These are phyloP conservation scores for Taxillus chinensis DNA, from an alignment of 164 flowering plant genomes.

Conservation along the genomic window DNA sequence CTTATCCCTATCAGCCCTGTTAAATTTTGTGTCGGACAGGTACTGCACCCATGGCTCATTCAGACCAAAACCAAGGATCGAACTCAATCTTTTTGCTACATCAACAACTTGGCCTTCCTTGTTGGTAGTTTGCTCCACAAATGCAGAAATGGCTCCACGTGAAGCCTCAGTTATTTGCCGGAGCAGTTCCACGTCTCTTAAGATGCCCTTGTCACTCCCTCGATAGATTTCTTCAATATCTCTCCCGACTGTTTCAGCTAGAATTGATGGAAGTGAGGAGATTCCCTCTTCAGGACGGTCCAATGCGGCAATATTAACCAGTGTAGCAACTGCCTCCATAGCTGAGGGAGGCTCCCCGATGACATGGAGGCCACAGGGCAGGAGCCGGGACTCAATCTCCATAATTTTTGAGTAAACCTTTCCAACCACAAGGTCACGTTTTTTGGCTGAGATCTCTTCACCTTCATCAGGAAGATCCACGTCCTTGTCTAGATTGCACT, in stretches of 20 bases:
- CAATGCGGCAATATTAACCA: constrained; percentile 93
- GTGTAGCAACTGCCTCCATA: constrained; percentile 96
- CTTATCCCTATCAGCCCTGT: constrained; percentile 76
- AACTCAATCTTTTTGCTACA: constrained; percentile 53
- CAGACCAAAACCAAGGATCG: constrained; percentile 79
- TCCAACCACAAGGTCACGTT: constrained; percentile 85
- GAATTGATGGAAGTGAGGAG: constrained; percentile 59
- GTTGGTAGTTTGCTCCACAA: constrained; percentile 75
- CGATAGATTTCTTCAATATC: constrained; percentile 79
- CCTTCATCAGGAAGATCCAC: constrained; percentile 95
- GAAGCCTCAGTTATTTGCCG: constrained; percentile 85
- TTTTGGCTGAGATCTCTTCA: constrained; percentile 47
- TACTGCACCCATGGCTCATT: constrained; percentile 94
- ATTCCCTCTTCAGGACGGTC: constrained; percentile 90
- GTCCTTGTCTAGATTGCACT: constrained; percentile 98
- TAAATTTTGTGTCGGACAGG: constrained; percentile 68
- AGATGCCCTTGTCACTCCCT: constrained; percentile 75
- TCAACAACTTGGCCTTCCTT: constrained; percentile 93
- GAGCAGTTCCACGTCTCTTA: constrained; percentile 85
- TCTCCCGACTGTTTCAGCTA: constrained; percentile 76
- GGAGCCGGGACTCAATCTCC: constrained; percentile 93
- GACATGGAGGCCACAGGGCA: constrained; percentile 97
- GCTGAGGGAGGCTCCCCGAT: constrained; percentile 99
- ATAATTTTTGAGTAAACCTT: constrained; percentile 93
- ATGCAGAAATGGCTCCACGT: constrained; percentile 73